These are phyloP conservation scores for Puccinia triticina DNA, from an alignment of 1,284 basidiomycete species.

Conservation along the genomic window DNA sequence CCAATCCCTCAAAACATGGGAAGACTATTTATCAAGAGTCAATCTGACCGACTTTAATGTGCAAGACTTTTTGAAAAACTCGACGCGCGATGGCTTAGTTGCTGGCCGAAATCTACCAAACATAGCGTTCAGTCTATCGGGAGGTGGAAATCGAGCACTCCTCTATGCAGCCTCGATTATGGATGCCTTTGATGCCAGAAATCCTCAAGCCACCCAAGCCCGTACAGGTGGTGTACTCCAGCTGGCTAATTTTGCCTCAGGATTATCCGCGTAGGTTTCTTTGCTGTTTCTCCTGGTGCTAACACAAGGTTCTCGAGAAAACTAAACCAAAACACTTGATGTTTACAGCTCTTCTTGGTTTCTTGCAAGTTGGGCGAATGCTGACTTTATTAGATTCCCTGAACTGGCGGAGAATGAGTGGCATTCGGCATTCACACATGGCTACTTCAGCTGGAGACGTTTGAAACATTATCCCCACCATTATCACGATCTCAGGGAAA, in stretches of 20 bases:
- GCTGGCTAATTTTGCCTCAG: slow-evolving; percentile 34
- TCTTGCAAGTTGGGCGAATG: slow-evolving; percentile 30
- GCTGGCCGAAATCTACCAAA: slow-evolving; percentile 37
- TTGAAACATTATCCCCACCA: slow-evolving; percentile 19
- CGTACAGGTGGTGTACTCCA: slow-evolving; percentile 40
- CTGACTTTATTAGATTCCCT: slow-evolving; percentile 26
- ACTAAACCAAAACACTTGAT: not conserved
- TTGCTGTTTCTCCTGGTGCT: not conserved
- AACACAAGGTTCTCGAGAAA: not conserved
- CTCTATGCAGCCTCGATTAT: slow-evolving; percentile 31
- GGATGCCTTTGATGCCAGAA: slow-evolving; percentile 38
- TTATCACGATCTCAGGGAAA: slow-evolving; percentile 28
- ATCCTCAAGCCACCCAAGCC: slow-evolving; percentile 16
- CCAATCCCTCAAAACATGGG: slow-evolving; percentile 27
- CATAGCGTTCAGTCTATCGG: slow-evolving; percentile 34
- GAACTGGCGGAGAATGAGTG: slow-evolving; percentile 14
- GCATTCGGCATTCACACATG: slow-evolving; percentile 15
- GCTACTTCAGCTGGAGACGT: slow-evolving; percentile 30
- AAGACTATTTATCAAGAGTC: slow-evolving; percentile 19
- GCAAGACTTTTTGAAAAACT: not conserved
- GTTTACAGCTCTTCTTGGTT: slow-evolving; percentile 32
- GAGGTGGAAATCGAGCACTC: slow-evolving; percentile 46
- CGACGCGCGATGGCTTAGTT: slow-evolving; percentile 8
- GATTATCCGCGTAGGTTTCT: slow-evolving; percentile 38
- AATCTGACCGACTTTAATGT: slow-evolving; percentile 32